These are phyloP conservation scores for Acaromyces ingoldii DNA, from an alignment of 1,284 basidiomycete species.

Conservation along the genomic window DNA sequence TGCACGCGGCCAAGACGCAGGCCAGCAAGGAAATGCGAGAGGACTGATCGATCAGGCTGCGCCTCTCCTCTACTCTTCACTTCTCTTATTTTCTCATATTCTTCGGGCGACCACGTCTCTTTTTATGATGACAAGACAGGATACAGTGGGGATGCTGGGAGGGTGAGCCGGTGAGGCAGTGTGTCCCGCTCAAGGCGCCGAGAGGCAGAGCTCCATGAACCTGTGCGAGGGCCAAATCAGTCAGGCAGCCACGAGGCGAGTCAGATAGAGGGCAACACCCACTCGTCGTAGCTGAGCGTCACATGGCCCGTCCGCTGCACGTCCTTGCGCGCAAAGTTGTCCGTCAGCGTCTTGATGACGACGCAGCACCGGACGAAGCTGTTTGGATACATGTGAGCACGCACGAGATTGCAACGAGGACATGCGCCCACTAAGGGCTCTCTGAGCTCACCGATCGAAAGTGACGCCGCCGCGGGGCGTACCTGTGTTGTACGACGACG, in stretches of 20 bases:
- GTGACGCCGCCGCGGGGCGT: not conserved
- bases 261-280: not conserved
- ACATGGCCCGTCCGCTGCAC: constrained; percentile 11
- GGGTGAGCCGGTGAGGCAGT: not conserved
- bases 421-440: not conserved
- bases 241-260: constrained; percentile 3
- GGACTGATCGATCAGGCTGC: too few relatives aligned
- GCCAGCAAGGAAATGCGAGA: too few relatives aligned
- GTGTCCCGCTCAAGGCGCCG: constrained; percentile 18
- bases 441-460: constrained; percentile 1
- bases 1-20: constrained; percentile 20
- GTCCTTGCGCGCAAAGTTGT: constrained; percentile 35
- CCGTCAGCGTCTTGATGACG: constrained; percentile 40
- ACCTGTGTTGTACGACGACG: not conserved
- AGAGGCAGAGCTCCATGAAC: constrained; percentile 32
- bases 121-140: too few relatives aligned
- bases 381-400: not conserved
- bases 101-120: too few relatives aligned
- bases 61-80: too few relatives aligned
- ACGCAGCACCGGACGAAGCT: constrained; percentile 36
- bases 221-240: constrained; percentile 23
- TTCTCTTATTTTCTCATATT: too few relatives aligned
- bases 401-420: not conserved
- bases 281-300: constrained; percentile 11
- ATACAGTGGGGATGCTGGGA: not conserved